A percentile compares a stretch with the other conserved stretches of the same genome.
Evolutionary conservation across 2,329 filamentous ascomycete species (phyloP).

Genomic region (Arthrobotrys entomopaga): DNA sequence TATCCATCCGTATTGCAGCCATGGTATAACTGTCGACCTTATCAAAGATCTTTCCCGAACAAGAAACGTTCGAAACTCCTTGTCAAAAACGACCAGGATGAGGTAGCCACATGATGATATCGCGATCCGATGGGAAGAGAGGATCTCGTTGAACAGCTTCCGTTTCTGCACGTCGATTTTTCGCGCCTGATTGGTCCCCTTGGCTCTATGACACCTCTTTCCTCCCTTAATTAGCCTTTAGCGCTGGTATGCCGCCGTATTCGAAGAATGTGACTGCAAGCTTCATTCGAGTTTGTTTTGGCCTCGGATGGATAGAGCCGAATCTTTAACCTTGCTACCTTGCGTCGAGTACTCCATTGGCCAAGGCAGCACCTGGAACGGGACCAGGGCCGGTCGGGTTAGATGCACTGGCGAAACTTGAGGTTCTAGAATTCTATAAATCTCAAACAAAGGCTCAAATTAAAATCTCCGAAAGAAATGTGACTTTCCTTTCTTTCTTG

Average conservation of each 20-base stretch:
- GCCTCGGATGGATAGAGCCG: neutral
- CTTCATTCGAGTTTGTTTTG: slow-evolving; percentile 9
- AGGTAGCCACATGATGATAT: slow-evolving; percentile 40
- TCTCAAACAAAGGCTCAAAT: neutral
- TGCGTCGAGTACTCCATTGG: no score
- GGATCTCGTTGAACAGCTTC: slow-evolving; percentile 15
- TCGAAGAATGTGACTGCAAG: neutral
- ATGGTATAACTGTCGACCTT: slow-evolving; percentile 17
- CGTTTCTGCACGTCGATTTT: slow-evolving; percentile 25
- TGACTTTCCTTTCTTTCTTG: neutral
- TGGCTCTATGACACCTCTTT: slow-evolving; percentile 17
- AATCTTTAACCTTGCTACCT: neutral
- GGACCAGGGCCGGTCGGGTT: neutral
- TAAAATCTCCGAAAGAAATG: neutral
- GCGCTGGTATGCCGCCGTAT: no score
- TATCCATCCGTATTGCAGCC: slow-evolving; percentile 1
- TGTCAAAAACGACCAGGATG: neutral
- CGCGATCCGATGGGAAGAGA: neutral
- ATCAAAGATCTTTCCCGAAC: slow-evolving; percentile 15
- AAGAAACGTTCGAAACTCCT: slow-evolving; percentile 24
- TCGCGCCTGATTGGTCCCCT: slow-evolving; percentile 7
- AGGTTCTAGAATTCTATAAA: neutral
- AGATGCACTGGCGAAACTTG: no score
- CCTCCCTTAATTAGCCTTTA: slow-evolving; percentile 18
- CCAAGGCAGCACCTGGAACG: neutral